These are phyloP conservation scores for Venturia asperata DNA, from an alignment of 2,329 filamentous ascomycete species.

Conservation along the genomic window DNA sequence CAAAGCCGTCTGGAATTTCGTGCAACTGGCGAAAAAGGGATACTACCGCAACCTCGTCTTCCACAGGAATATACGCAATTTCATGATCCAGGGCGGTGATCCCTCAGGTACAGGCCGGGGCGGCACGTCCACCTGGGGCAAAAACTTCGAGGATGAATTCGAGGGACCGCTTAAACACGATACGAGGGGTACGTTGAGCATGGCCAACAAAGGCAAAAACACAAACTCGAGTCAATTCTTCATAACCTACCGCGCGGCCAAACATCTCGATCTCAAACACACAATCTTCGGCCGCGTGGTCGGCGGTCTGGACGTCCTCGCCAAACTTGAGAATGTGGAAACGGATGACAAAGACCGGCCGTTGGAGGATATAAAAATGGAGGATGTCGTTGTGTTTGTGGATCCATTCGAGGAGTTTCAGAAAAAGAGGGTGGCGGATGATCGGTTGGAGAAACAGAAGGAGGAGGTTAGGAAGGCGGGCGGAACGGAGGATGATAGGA, in stretches of 20 bases:
- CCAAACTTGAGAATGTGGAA: slow-evolving; percentile 67
- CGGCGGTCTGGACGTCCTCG: slow-evolving; percentile 64
- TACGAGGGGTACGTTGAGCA: slow-evolving; percentile 70
- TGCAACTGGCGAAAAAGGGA: slow-evolving; percentile 76
- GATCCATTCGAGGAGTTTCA: slow-evolving; percentile 95
- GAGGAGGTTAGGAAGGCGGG: slow-evolving; percentile 58
- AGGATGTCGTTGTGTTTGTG: slow-evolving; percentile 77
- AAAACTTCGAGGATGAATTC: slow-evolving; percentile 89
- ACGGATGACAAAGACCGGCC: slow-evolving; percentile 71
- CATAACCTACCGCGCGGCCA: slow-evolving; percentile 76
- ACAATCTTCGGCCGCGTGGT: slow-evolving; percentile 91
- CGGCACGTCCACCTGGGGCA: slow-evolving; percentile 87
- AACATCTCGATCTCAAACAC: slow-evolving; percentile 89
- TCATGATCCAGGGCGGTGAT: slow-evolving; percentile 98
- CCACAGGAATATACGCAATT: slow-evolving; percentile 88
- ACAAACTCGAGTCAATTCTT: slow-evolving; percentile 96
- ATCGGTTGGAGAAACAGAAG: slow-evolving; percentile 56
- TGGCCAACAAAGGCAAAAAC: slow-evolving; percentile 99
- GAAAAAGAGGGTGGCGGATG: slow-evolving; percentile 50
- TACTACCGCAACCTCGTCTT: slow-evolving; percentile 83
- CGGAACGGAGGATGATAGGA: slow-evolving; percentile 76
- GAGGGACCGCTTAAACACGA: slow-evolving; percentile 84
- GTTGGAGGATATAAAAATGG: slow-evolving; percentile 68
- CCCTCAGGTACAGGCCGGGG: slow-evolving; percentile 86
- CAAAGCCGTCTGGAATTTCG: slow-evolving; percentile 94